Evolutionary conservation across 2,329 filamentous ascomycete species (phyloP).

Genomic region (Fusarium sp.): DNA sequence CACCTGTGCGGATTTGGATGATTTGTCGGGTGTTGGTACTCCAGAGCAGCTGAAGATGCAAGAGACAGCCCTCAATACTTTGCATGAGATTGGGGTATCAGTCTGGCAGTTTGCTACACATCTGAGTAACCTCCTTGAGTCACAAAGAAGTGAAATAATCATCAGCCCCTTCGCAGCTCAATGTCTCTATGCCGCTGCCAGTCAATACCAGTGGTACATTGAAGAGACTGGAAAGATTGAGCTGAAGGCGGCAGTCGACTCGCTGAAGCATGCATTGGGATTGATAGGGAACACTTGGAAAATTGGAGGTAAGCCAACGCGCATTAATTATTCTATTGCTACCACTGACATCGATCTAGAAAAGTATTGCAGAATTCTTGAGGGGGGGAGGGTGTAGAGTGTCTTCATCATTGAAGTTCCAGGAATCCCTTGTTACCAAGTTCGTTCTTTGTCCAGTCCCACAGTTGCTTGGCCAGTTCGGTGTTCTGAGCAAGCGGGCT

Average conservation of each 20-base stretch:
- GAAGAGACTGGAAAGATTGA: not conserved
- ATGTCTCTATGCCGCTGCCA: conserved; percentile 6
- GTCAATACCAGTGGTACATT: conserved; percentile 3
- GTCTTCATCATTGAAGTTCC: not conserved
- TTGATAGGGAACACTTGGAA: not conserved
- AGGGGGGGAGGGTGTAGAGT: not conserved
- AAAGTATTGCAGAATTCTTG: not conserved
- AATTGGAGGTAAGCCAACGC: not conserved
- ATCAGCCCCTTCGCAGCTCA: conserved; percentile 8
- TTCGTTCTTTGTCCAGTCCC: not conserved
- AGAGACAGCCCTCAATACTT: not conserved
- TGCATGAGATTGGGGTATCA: conserved; percentile 2
- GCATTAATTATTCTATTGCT: too few species aligned
- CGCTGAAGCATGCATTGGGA: not conserved
- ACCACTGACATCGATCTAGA: not conserved
- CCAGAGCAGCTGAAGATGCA: conserved; percentile 17
- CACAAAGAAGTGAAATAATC: not conserved
- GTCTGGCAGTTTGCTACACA: conserved; percentile 7
- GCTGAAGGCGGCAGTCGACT: not conserved
- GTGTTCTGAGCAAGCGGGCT: not conserved
- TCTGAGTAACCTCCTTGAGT: not conserved
- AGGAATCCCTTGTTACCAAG: not conserved
- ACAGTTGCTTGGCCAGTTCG: not conserved
- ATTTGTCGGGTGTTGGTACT: conserved; percentile 10
- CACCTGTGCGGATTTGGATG: conserved; percentile 13